Conservation (phyloP, 768 basidiomycete genomes). For the Dioszegia hungarica region DNA sequence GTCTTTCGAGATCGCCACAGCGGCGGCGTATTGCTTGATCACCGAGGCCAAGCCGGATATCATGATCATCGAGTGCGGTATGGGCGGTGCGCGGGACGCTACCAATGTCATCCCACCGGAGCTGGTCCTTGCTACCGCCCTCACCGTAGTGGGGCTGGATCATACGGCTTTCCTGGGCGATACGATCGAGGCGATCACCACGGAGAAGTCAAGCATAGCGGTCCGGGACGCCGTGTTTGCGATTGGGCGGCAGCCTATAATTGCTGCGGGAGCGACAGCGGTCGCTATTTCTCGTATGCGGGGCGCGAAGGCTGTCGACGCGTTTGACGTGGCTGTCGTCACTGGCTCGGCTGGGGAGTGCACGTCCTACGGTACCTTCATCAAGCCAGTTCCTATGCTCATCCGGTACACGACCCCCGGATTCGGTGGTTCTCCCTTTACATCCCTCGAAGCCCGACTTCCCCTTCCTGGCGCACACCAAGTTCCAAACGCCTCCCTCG, state of each 20-base stretch:
- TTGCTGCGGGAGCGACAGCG: slow-evolving; percentile 53
- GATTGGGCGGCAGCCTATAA: slow-evolving; percentile 51
- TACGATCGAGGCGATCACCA: slow-evolving; percentile 67
- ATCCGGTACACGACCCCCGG: background rate
- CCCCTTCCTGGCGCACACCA: slow-evolving; percentile 77
- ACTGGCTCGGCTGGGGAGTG: background rate
- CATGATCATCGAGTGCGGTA: slow-evolving; percentile 84
- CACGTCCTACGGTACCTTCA: background rate
- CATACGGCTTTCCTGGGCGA: slow-evolving; percentile 85
- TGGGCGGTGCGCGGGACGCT: slow-evolving; percentile 89
- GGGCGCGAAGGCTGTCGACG: slow-evolving; percentile 14
- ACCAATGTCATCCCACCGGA: slow-evolving; percentile 80
- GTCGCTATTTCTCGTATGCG: slow-evolving; percentile 1
- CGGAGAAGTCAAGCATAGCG: slow-evolving; percentile 78
- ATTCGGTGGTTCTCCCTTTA: background rate
- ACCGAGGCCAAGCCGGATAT: slow-evolving; percentile 64
- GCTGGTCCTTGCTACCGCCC: slow-evolving; percentile 66
- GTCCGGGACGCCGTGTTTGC: slow-evolving; percentile 53
- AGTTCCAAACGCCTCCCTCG: slow-evolving; percentile 71
- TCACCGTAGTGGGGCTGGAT: slow-evolving; percentile 85
- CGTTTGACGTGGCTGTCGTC: slow-evolving; percentile 1
- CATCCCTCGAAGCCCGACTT: background rate
- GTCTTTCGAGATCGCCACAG: slow-evolving; percentile 78
- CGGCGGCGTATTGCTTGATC: slow-evolving; percentile 73
- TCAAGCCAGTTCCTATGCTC: background rate